Percentiles rank a stretch among this genome's conserved stretches.
phyloP scores from a whole-genome alignment of 192 early-diverging fungal genomes.

The Podila epigama region DNA sequence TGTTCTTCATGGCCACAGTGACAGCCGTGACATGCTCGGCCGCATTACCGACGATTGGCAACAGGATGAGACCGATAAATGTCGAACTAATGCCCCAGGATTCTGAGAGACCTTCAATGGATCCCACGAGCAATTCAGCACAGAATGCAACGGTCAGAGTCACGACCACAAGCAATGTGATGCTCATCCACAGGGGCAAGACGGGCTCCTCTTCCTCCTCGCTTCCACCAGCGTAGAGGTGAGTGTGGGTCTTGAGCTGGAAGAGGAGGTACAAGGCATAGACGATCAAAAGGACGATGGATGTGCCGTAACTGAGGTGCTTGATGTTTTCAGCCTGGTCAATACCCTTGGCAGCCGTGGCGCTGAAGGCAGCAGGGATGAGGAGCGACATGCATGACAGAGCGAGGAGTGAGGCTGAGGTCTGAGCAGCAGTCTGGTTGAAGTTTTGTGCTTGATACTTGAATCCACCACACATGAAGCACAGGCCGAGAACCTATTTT shows the following conservation, averaged over 20 bases:
- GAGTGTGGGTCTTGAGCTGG: constrained; percentile 83
- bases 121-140: constrained; percentile 85
- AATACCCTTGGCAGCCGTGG: constrained; percentile 30
- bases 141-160: constrained; percentile 80
- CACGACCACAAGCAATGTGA: constrained; percentile 59
- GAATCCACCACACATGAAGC: constrained; percentile 87
- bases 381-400: constrained; percentile 73
- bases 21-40: constrained; percentile 89
- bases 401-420: constrained; percentile 71
- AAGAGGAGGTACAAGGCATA: constrained; percentile 73
- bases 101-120: constrained; percentile 79
- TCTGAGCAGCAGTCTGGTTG: constrained; percentile 75
- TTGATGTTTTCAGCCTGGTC: constrained; percentile 54
- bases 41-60: constrained; percentile 93
- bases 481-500: constrained; percentile 75
- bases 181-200: constrained; percentile 51
- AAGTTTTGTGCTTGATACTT: constrained; percentile 76
- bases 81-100: constrained; percentile 75
- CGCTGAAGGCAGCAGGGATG: constrained; percentile 73
- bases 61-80: constrained; percentile 90
- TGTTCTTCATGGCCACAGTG: constrained; percentile 81
- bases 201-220: constrained; percentile 73
- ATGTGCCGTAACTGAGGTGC: constrained; percentile 69
- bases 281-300: constrained; percentile 72
- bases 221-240: constrained; percentile 50